Percentiles rank a stretch among this genome's conserved stretches.
Conservation (phyloP, 768 basidiomycete species). For the Zangia roseola region DNA sequence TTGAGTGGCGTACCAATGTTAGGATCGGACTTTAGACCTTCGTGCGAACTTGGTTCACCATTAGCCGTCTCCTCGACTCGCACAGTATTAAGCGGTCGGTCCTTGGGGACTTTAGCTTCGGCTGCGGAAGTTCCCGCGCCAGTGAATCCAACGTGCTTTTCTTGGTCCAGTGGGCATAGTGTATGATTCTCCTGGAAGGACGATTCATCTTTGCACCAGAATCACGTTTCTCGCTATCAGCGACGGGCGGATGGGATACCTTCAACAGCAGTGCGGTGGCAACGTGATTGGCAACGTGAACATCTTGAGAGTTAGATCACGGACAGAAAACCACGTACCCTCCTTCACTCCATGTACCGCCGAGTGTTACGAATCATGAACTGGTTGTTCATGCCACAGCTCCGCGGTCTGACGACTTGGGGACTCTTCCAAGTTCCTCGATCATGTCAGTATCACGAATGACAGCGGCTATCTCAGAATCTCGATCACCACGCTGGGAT, state of each 20-base stretch:
- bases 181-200: constrained; percentile 49
- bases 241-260: constrained; percentile 34
- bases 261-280: constrained; percentile 36
- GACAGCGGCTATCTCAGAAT: constrained; percentile 91
- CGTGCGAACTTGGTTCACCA: constrained; percentile 23
- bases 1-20: constrained; percentile 20
- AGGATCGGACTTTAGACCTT: constrained; percentile 8
- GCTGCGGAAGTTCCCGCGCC: constrained; percentile 64
- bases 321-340: constrained; percentile 39
- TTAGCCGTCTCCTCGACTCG: constrained; percentile 29
- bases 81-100: constrained; percentile 38
- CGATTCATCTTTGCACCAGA: constrained; percentile 11
- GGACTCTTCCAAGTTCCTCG: constrained; percentile 53
- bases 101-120: constrained; percentile 63
- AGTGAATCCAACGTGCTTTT: constrained; percentile 55
- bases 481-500: constrained; percentile 92
- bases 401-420: constrained; percentile 44
- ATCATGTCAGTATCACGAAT: constrained; percentile 98
- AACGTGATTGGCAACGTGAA: constrained; percentile 40
- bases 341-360: constrained; percentile 46
- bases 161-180: constrained; percentile 49
- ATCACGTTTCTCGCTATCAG: not conserved
- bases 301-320: constrained; percentile 34
- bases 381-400: constrained; percentile 37
- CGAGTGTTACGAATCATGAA: constrained; percentile 35